phyloP scores from a whole-genome alignment of 2,329 filamentous ascomycete genomes.

The Pestalotiopsis sp. region DNA sequence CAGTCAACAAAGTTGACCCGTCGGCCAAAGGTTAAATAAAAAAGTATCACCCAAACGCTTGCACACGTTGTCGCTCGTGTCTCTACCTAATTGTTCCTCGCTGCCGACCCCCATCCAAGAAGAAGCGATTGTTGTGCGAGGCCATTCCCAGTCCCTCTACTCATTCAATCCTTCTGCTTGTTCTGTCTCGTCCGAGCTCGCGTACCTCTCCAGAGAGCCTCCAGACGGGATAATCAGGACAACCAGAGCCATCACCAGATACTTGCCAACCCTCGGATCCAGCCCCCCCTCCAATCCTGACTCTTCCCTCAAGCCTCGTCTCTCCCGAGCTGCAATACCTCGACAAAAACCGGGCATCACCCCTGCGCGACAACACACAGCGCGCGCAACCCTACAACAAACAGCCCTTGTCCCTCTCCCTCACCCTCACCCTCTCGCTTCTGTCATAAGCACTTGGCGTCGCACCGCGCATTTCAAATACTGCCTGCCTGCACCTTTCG shows the following conservation, averaged over 20 bases:
- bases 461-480: too few relatives aligned
- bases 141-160: too few relatives aligned
- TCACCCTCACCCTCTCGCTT: background rate
- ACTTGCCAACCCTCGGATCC: background rate
- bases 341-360: constrained; percentile 14
- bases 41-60: background rate
- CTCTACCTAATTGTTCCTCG: too few relatives aligned
- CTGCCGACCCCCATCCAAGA: too few relatives aligned
- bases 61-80: background rate
- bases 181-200: too few relatives aligned
- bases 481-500: too few relatives aligned
- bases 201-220: too few relatives aligned
- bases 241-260: background rate
- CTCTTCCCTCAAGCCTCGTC: background rate
- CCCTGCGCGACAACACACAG: constrained; percentile 4
- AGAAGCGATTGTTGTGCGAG: too few relatives aligned
- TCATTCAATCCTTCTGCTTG: too few relatives aligned
- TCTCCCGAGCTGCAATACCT: background rate
- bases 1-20: background rate
- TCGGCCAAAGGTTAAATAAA: background rate
- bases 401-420: background rate
- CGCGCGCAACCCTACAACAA: background rate
- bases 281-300: background rate
- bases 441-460: too few relatives aligned
- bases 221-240: background rate